phyloP scores from a whole-genome alignment of 2,329 filamentous ascomycete genomes.

The Herpotrichia juniperi region DNA sequence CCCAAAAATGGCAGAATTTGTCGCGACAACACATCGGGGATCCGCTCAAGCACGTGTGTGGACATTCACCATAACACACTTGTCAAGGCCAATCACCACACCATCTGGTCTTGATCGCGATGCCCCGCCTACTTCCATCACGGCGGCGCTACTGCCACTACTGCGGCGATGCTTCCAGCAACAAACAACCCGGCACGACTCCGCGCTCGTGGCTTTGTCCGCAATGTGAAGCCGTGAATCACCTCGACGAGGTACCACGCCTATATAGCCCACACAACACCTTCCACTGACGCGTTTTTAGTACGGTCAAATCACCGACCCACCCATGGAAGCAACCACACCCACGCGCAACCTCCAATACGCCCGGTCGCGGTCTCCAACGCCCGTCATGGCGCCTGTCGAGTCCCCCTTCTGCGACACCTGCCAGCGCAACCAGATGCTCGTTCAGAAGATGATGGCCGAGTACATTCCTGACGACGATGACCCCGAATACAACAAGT shows the following conservation, averaged over 20 bases:
- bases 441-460: constrained; percentile 76
- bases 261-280: constrained; percentile 7
- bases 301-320: constrained; percentile 90
- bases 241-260: constrained; percentile 77
- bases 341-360: constrained; percentile 23
- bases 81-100: not conserved
- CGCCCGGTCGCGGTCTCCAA: constrained; percentile 28
- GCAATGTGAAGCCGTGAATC: constrained; percentile 85
- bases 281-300: constrained; percentile 47
- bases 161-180: constrained; percentile 34
- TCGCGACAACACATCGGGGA: not conserved
- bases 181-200: constrained; percentile 22
- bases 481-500: constrained; percentile 71
- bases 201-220: constrained; percentile 45
- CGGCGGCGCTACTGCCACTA: constrained; percentile 44
- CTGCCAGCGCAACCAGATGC: constrained; percentile 87
- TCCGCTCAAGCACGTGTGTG: not conserved
- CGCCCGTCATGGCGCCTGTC: constrained; percentile 31
- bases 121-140: constrained; percentile 37
- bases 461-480: constrained; percentile 74
- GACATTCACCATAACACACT: not conserved
- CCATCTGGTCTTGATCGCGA: constrained; percentile 12
- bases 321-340: constrained; percentile 63
- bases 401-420: constrained; percentile 69
- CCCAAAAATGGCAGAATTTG: not conserved